These are phyloP conservation scores for Aspergillus nidulans DNA, from an alignment of 495 filamentous ascomycete species.

Conservation along the genomic window DNA sequence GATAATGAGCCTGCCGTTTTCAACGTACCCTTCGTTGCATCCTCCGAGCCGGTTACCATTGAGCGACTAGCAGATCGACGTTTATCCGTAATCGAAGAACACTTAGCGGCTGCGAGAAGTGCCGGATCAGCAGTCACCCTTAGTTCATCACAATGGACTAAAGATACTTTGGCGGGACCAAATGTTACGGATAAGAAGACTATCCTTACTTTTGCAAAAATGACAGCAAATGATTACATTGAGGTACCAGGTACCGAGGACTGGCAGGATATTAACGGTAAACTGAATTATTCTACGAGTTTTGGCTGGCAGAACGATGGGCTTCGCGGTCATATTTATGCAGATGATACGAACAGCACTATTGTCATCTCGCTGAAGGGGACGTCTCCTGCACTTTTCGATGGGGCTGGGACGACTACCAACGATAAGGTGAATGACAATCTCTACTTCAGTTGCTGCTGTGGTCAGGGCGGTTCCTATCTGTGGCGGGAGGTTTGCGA, in stretches of 20 bases:
- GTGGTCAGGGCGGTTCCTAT: slow-evolving; percentile 82
- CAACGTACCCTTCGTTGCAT: slow-evolving; percentile 41
- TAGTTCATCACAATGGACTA: slow-evolving; percentile 70
- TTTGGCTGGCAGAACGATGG: slow-evolving; percentile 94
- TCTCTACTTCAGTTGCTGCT: slow-evolving; percentile 95
- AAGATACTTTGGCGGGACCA: slow-evolving; percentile 73
- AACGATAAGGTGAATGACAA: slow-evolving; percentile 99
- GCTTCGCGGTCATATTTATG: slow-evolving; percentile 87
- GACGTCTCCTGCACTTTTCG: slow-evolving; percentile 84
- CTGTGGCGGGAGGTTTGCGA: slow-evolving; percentile 89
- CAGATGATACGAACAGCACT: slow-evolving; percentile 77
- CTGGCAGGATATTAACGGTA: slow-evolving; percentile 76
- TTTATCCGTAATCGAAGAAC: slow-evolving; percentile 65
- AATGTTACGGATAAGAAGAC: slow-evolving; percentile 84
- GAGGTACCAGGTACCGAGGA: slow-evolving; percentile 62
- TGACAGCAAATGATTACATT: slow-evolving; percentile 87
- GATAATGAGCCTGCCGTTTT: slow-evolving; percentile 33
- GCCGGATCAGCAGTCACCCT: slow-evolving; percentile 56
- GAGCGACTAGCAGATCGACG: slow-evolving; percentile 78
- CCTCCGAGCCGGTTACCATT: slow-evolving; percentile 61
- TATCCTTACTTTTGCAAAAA: slow-evolving; percentile 74
- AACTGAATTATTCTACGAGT: slow-evolving; percentile 73
- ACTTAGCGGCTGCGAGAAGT: slow-evolving; percentile 63
- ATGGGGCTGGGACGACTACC: slow-evolving; percentile 89
- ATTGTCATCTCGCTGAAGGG: slow-evolving; percentile 91